Conservation (phyloP, 2,329 filamentous ascomycete genomes). For the Colletotrichum sp. region DNA sequence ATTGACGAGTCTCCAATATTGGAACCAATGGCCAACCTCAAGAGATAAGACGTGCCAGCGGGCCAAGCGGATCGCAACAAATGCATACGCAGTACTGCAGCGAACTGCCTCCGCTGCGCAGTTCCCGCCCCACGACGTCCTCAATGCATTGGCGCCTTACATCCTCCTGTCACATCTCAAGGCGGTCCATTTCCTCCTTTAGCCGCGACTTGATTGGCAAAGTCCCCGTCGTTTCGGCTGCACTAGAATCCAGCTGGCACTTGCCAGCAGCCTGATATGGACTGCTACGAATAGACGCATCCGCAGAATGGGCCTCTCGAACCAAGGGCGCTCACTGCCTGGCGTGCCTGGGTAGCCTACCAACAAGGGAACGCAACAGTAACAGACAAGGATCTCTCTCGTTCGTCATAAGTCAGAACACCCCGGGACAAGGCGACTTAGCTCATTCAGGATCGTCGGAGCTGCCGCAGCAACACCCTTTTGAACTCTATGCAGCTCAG, state of each 20-base stretch:
- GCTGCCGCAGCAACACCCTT: conserved; percentile 6
- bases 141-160: conserved; percentile 20
- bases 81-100: not conserved
- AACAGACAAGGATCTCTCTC: not conserved
- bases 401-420: not conserved
- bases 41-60: not conserved
- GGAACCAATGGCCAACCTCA: not conserved
- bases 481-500: not conserved
- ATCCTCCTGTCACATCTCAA: not conserved
- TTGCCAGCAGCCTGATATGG: not conserved
- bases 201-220: conserved; percentile 2
- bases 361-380: not conserved
- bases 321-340: not conserved
- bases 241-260: not conserved
- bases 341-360: not conserved
- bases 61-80: not conserved
- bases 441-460: not conserved
- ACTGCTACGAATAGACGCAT: not conserved
- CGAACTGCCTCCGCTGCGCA: not conserved
- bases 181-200: not conserved
- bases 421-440: not conserved
- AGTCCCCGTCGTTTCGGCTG: not conserved
- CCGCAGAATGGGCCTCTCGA: not conserved
- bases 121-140: not conserved
- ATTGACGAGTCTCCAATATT: not conserved